phyloP scores from a whole-genome alignment of 768 basidiomycete genomes.

The Hypholoma fasciculare region DNA sequence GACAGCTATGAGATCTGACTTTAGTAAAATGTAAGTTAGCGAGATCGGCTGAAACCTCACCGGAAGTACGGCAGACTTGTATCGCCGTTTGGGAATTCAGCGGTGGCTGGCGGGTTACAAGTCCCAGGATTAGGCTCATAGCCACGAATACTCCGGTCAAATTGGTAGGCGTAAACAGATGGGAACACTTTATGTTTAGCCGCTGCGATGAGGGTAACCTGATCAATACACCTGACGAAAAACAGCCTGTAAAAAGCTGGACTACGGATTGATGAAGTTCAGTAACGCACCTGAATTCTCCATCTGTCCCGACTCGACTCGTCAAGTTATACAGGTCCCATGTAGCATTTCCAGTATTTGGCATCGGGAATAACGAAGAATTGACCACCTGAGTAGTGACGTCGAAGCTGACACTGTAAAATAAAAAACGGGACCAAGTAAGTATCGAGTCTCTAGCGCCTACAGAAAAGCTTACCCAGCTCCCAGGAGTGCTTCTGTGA shows the following conservation, averaged over 20 bases:
- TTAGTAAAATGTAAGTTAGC: slow-evolving; percentile 26
- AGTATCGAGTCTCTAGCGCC: not conserved
- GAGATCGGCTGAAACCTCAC: slow-evolving; percentile 28
- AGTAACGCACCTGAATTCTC: slow-evolving; percentile 37
- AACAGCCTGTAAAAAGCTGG: not conserved
- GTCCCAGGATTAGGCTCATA: slow-evolving; percentile 44
- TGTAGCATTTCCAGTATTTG: slow-evolving; percentile 32
- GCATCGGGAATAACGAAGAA: slow-evolving; percentile 41
- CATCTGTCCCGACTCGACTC: slow-evolving; percentile 41
- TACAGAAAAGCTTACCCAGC: slow-evolving; percentile 19
- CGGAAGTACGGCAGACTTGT: slow-evolving; percentile 47
- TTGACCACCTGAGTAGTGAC: slow-evolving; percentile 12
- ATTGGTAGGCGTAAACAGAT: slow-evolving; percentile 45
- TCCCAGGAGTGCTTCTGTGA: slow-evolving; percentile 11
- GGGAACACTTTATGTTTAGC: slow-evolving; percentile 40
- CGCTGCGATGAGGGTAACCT: slow-evolving; percentile 46
- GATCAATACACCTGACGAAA: slow-evolving; percentile 36
- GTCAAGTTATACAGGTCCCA: slow-evolving; percentile 49
- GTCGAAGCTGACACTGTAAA: slow-evolving; percentile 9
- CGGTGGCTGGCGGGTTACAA: slow-evolving; percentile 42
- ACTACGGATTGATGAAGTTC: not conserved
- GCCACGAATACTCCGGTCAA: slow-evolving; percentile 45
- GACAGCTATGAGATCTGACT: slow-evolving; percentile 18
- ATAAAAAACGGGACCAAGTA: not conserved
- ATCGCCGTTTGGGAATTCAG: slow-evolving; percentile 45